Evolutionary conservation across 495 filamentous ascomycete species (phyloP).

Genomic region (Penicillium argentinense): DNA sequence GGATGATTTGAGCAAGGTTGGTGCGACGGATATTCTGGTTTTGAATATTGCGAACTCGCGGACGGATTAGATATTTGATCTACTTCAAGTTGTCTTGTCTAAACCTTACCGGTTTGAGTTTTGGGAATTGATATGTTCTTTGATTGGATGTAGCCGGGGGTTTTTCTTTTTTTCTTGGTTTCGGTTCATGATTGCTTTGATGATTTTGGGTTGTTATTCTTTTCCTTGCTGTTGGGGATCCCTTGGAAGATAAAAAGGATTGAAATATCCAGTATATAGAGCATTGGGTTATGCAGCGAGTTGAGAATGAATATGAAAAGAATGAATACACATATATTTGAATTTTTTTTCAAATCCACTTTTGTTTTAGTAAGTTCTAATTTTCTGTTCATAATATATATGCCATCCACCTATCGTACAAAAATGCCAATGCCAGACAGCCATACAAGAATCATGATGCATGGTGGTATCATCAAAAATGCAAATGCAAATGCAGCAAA

Average conservation of each 20-base stretch:
- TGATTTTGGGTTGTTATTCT: not conserved
- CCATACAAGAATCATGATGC: constrained; percentile 9
- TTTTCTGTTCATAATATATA: not conserved
- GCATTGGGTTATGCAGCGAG: constrained; percentile 21
- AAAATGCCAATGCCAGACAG: not conserved
- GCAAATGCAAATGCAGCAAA: constrained; percentile 5
- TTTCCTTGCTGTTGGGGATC: constrained; percentile 1
- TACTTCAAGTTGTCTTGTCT: no score
- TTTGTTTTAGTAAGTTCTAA: not conserved
- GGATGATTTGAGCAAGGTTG: constrained; percentile 79
- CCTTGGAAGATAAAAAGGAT: not conserved
- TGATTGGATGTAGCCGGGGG: constrained; percentile 6
- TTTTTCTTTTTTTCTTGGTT: constrained; percentile 6
- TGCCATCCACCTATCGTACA: constrained; percentile 2
- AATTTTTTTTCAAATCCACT: not conserved
- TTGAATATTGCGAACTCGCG: constrained; percentile 85
- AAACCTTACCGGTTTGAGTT: no score
- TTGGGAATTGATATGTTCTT: no score
- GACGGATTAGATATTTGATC: constrained; percentile 40
- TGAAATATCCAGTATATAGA: constrained; percentile 27
- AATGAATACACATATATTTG: not conserved
- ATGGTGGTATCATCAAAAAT: constrained; percentile 22
- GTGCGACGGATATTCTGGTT: constrained; percentile 87
- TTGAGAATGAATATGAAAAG: constrained; percentile 7
- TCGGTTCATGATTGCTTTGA: constrained; percentile 10